Evolutionary conservation across 2,329 filamentous ascomycete species (phyloP).

Genomic region (Talaromyces rugulosus): DNA sequence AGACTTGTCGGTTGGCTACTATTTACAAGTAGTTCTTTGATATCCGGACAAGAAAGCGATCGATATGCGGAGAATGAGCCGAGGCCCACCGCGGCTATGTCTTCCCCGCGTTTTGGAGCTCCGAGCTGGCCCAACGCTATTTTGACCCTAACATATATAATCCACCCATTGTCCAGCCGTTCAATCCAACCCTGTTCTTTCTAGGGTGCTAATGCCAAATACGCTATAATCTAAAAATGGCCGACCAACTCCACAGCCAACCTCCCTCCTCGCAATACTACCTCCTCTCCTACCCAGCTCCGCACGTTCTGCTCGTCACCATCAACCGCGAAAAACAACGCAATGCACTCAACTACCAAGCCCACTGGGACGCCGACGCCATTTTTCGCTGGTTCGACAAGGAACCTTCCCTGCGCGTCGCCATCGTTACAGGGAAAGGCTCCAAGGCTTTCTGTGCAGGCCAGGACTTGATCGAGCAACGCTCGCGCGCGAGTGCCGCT

Average conservation of each 20-base stretch:
- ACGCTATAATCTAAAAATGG: not conserved
- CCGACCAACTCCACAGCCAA: conserved; percentile 7
- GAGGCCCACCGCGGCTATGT: not conserved
- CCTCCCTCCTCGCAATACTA: conserved; percentile 27
- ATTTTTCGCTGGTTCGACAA: conserved; percentile 45
- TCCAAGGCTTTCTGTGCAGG: conserved; percentile 44
- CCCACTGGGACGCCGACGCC: conserved; percentile 38
- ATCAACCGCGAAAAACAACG: conserved; percentile 40
- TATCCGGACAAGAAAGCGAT: not conserved
- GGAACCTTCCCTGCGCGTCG: conserved; percentile 38
- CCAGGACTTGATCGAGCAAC: conserved; percentile 43
- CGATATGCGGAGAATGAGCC: not conserved
- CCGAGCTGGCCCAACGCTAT: not conserved
- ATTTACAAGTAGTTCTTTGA: not conserved
- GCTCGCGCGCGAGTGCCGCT: conserved; percentile 11
- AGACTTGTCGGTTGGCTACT: not conserved
- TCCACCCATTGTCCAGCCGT: not conserved
- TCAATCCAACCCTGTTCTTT: not conserved
- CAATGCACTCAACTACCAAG: conserved; percentile 42
- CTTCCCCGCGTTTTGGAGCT: not conserved
- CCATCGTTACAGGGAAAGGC: conserved; percentile 39
- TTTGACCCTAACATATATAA: not conserved
- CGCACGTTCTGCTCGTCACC: conserved; percentile 46
- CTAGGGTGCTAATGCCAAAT: not conserved
- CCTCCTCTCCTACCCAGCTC: conserved; percentile 39